Base-by-base conservation (phyloP, 177 flowering plant genomes). In the Vitis hybrid region DNA sequence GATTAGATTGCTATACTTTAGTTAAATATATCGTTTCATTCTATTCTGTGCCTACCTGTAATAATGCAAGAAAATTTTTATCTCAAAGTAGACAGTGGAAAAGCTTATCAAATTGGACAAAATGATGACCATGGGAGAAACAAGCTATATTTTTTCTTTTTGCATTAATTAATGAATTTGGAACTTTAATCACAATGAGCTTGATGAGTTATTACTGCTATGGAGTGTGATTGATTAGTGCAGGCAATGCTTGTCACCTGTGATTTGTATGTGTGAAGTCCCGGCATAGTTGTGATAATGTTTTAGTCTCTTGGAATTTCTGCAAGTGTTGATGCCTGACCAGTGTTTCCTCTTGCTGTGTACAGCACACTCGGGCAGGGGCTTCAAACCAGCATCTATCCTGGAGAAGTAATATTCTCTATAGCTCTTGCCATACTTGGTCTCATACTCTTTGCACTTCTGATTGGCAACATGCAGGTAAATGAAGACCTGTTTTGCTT, bases 391-490 rank as follows among this genome's bases (percentile, higher is more conserved):
- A 95, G 99, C 78, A 93, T 93, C 31, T 93, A 85, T 73, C 88
- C 94, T 57, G 93, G 92, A 74, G 99, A 95, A 83, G 91, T 90
- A 59, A 79, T 93, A 74, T 95, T 95, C 75, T 90, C 98, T 60
- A 91, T 95, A 60, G 80, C 89, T 62, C 82, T 95, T 49, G 98
- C 97, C 56, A 89, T 88, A 64, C 76, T 83, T 67, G 99, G 99
- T 15, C 97, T 95, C 67, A 85, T 95, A 69, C 90, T 95, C 67
- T 93, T 95, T 80, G 98, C 97, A 0, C 89, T 95, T 57, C 85
- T 93, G 80, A 91, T 90, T 81, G 99, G 98, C 49, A 93, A 94
- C 81, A 94, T 94, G 98, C 97, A 94, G 98, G 98, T 92, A 78
- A 59, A 8, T 3, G 31, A 29, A 31, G 18, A 56, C 48, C 57